Conservation (phyloP, 2,329 filamentous ascomycete species). For the Monilinia fructicola region DNA sequence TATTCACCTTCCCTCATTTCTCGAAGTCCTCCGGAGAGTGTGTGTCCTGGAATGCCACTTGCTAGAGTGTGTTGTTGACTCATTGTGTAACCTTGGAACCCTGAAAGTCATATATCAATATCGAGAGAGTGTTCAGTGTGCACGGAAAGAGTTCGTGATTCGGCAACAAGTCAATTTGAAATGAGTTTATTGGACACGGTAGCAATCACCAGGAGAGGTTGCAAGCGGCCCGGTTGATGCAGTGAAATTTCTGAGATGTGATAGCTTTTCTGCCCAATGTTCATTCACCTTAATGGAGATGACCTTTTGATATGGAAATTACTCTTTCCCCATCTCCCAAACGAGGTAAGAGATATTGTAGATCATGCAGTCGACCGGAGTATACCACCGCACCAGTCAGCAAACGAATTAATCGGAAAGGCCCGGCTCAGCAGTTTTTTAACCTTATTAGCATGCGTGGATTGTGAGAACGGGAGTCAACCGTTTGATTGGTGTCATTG, state of each 20-base stretch:
- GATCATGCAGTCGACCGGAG: conserved; percentile 10
- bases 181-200: neutral
- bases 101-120: conserved; percentile 5
- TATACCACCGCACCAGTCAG: neutral
- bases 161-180: neutral
- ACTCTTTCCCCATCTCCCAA: conserved; percentile 3
- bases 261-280: conserved; percentile 7
- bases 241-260: conserved; percentile 2
- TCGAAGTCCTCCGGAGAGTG: too few relatives aligned
- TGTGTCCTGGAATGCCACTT: neutral
- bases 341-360: neutral
- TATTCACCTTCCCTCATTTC: neutral
- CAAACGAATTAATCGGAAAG: neutral
- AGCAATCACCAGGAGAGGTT: neutral
- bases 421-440: neutral
- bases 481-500: too few relatives aligned
- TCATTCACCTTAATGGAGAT: neutral
- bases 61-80: neutral
- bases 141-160: neutral
- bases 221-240: conserved; percentile 12
- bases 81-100: neutral
- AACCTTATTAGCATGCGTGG: too few relatives aligned
- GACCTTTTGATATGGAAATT: conserved; percentile 7
- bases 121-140: neutral
- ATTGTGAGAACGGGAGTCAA: too few relatives aligned